Percentiles rank a stretch among this genome's conserved stretches.
Evolutionary conservation across 2,329 filamentous ascomycete species (phyloP).

Genomic region (Xylaria hypoxylon): DNA sequence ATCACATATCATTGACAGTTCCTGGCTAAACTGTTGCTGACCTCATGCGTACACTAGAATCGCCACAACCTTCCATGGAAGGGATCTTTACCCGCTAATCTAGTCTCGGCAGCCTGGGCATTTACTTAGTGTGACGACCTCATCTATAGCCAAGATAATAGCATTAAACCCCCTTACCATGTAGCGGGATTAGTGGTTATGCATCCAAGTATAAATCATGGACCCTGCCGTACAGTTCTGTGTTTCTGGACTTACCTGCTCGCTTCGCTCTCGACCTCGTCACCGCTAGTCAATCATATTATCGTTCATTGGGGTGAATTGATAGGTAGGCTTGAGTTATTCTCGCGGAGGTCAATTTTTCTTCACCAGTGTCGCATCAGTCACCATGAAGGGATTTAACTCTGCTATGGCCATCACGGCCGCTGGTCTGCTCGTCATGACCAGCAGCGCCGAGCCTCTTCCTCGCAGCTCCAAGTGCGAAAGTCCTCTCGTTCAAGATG

Average conservation of each 20-base stretch:
- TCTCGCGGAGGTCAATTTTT: neutral
- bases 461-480: constrained; percentile 26
- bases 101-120: constrained; percentile 16
- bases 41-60: neutral
- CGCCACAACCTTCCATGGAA: neutral
- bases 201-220: constrained; percentile 22
- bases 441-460: constrained; percentile 42
- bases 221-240: neutral
- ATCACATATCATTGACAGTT: neutral
- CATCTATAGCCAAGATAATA: constrained; percentile 25
- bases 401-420: constrained; percentile 39
- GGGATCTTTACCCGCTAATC: constrained; percentile 7
- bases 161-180: constrained; percentile 4
- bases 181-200: constrained; percentile 1
- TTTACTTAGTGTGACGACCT: neutral
- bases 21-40: neutral
- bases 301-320: neutral
- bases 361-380: neutral
- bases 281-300: neutral
- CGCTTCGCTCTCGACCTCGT: constrained; percentile 3
- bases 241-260: neutral
- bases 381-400: constrained; percentile 40
- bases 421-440: constrained; percentile 40
- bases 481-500: constrained; percentile 44
- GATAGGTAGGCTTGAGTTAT: constrained; percentile 8